These are phyloP conservation scores for Trifolium pratense DNA, from an alignment of 306 rosid species.

Conservation along the genomic window DNA sequence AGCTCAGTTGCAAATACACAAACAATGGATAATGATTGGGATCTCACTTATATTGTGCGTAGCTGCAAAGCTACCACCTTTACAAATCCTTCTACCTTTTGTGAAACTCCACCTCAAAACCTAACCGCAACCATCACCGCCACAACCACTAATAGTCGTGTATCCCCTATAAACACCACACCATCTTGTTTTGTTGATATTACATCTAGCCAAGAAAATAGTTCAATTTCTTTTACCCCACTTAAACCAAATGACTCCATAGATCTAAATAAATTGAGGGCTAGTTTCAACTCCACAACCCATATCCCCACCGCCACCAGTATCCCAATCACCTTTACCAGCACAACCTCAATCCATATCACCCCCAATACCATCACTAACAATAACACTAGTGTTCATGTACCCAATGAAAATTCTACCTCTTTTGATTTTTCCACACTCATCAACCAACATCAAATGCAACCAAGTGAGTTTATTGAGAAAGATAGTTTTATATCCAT, in stretches of 20 bases:
- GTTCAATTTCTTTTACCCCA: background rate
- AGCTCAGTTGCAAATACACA: no score
- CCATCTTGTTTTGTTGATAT: no score
- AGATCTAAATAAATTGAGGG: constrained; percentile 50
- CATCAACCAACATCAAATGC: background rate
- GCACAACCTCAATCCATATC: background rate
- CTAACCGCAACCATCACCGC: no score
- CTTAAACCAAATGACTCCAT: constrained; percentile 47
- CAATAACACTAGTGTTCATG: background rate
- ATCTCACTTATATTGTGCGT: constrained; percentile 75
- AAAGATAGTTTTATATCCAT: no score
- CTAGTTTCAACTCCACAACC: background rate
- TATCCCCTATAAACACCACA: no score
- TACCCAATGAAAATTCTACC: background rate
- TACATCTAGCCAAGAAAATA: background rate
- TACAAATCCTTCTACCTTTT: background rate
- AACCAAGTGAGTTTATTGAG: background rate
- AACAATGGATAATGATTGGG: constrained; percentile 51
- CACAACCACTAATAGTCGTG: no score
- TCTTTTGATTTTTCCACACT: background rate
- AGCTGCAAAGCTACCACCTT: constrained; percentile 52
- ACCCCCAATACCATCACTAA: background rate
- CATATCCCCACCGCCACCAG: background rate
- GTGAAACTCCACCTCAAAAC: constrained; percentile 7
- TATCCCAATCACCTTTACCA: background rate